A percentile compares a stretch with the other conserved stretches of the same genome.
Evolutionary conservation across 169 alveolate genomes (phyloP).

Genomic region (Plasmodium gallinaceum): DNA sequence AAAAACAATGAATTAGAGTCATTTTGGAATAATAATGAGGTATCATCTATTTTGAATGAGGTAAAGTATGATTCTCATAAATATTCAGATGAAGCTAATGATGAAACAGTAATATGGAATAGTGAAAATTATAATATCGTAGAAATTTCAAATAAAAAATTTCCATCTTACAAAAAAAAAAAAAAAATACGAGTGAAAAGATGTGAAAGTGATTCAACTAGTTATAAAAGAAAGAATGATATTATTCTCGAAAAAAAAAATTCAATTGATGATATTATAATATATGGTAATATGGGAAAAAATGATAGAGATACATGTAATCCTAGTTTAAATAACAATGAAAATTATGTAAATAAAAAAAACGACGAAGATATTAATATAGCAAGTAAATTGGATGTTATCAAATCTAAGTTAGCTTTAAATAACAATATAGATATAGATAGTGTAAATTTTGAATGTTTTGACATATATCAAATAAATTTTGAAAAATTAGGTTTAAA

Average conservation of each 20-base stretch:
- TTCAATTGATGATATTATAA: slow-evolving; percentile 3
- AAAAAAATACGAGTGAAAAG: slow-evolving; percentile 17
- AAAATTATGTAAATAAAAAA: background rate
- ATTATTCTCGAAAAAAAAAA: slow-evolving; percentile 4
- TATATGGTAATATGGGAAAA: background rate
- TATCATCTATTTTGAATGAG: slow-evolving; percentile 37
- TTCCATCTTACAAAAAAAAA: background rate
- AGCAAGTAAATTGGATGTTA: slow-evolving; percentile 10
- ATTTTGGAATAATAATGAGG: slow-evolving; percentile 60
- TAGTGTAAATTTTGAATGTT: slow-evolving; percentile 20
- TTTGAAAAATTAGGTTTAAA: slow-evolving; percentile 62
- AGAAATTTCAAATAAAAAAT: background rate
- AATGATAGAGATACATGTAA: background rate
- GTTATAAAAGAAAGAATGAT: background rate
- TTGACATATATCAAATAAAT: slow-evolving; percentile 62
- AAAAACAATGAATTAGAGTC: slow-evolving; percentile 38
- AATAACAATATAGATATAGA: slow-evolving; percentile 48
- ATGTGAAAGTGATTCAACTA: slow-evolving; percentile 10
- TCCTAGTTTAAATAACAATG: background rate
- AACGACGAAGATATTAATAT: slow-evolving; percentile 28
- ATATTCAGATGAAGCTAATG: slow-evolving; percentile 15
- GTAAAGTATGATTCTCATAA: background rate
- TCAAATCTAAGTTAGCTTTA: slow-evolving; percentile 26
- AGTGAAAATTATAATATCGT: background rate
- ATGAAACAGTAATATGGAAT: background rate